A percentile compares a stretch with the other conserved stretches of the same genome.
These are phyloP conservation scores for Solanum sejunctum DNA, from an alignment of 257 asterid species.

Conservation along the genomic window DNA sequence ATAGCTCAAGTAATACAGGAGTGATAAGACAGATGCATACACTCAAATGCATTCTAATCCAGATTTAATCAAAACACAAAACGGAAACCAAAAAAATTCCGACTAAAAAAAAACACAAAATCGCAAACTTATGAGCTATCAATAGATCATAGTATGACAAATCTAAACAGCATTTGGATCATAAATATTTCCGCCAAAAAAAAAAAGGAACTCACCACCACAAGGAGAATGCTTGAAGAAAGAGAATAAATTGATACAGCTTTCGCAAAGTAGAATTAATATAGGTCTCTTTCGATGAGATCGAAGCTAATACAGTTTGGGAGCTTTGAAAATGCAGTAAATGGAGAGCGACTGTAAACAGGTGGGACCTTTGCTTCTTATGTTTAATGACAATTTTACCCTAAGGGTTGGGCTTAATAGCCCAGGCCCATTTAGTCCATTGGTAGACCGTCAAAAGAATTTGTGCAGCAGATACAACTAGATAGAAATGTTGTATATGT, in stretches of 20 bases:
- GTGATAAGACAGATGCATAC: not conserved
- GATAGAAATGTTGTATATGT: not conserved
- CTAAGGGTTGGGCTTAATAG: not conserved
- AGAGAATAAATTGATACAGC: not conserved
- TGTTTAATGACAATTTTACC: conserved; percentile 4
- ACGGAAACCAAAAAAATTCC: not conserved
- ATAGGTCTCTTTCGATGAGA: conserved; percentile 40
- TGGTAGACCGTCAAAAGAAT: not conserved
- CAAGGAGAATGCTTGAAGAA: not conserved
- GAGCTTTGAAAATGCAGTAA: conserved; percentile 60
- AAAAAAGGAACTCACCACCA: not conserved
- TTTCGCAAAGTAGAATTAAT: not conserved
- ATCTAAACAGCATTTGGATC: not conserved
- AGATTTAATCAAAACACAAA: not conserved
- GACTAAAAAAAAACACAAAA: not conserved
- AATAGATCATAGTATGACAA: not conserved
- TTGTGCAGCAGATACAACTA: not conserved
- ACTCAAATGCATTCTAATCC: not conserved
- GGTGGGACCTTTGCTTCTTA: not conserved
- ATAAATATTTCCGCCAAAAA: not conserved
- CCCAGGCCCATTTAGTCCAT: not conserved
- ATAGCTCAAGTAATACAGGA: not conserved
- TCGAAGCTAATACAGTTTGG: conserved; percentile 38
- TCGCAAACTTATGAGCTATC: not conserved
- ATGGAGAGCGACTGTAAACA: not conserved